Conservation (phyloP, 208 protist genomes). For the Leishmania tarentolae region DNA sequence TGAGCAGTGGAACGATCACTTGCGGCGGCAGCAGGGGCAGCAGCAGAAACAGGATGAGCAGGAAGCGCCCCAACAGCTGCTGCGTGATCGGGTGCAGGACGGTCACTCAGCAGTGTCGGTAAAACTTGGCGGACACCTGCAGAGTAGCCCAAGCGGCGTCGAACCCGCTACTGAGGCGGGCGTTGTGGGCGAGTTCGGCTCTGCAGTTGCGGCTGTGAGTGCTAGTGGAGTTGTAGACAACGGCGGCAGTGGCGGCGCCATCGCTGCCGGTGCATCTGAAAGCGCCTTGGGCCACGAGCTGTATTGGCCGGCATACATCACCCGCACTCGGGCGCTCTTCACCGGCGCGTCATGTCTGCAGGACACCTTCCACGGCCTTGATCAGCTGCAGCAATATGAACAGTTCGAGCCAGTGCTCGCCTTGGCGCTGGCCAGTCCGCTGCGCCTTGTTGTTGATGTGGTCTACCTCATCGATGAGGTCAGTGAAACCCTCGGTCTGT, state of each 20-base stretch:
- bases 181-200: slow-evolving; percentile 2
- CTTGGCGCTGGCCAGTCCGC: slow-evolving; percentile 40
- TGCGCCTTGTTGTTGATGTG: slow-evolving; percentile 67
- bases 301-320: slow-evolving; percentile 80
- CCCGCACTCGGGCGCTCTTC: slow-evolving; percentile 24
- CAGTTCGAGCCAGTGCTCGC: slow-evolving; percentile 51
- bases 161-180: background rate
- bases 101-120: background rate
- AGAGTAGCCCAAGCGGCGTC: background rate
- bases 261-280: background rate
- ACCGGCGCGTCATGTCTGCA: slow-evolving; percentile 30
- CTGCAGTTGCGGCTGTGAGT: background rate
- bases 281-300: slow-evolving; percentile 25
- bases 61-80: background rate
- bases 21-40: slow-evolving; percentile 21
- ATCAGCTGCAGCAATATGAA: slow-evolving; percentile 43
- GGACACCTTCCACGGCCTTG: slow-evolving; percentile 35
- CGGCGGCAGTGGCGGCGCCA: background rate
- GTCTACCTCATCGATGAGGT: slow-evolving; percentile 74
- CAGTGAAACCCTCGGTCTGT: slow-evolving; percentile 40
- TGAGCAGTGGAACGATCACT: slow-evolving; percentile 39
- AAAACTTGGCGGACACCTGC: background rate
- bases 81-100: background rate
- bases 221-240: background rate
- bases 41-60: background rate